These are phyloP conservation scores for Diaporthe citriasiana DNA, from an alignment of 2,329 filamentous ascomycete genomes.

Conservation along the genomic window DNA sequence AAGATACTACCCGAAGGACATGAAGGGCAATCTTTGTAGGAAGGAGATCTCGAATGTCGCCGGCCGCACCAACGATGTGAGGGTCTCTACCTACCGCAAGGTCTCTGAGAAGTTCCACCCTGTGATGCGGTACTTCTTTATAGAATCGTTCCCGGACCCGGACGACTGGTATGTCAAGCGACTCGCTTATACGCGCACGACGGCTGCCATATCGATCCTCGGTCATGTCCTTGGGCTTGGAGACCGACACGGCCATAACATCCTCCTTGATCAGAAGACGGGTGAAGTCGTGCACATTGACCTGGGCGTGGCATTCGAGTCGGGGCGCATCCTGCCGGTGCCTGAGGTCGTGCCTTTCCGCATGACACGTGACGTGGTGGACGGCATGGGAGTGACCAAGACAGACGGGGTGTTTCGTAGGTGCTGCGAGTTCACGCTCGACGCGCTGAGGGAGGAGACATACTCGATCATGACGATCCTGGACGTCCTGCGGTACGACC, in stretches of 20 bases:
- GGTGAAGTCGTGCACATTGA: conserved; percentile 98
- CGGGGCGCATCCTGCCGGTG: conserved; percentile 92
- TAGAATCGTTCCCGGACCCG: conserved; percentile 92
- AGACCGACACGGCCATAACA: conserved; percentile 97
- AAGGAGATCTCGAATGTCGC: conserved; percentile 84
- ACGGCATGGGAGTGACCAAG: conserved; percentile 95
- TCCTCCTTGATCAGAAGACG: conserved; percentile 88
- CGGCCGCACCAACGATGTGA: conserved; percentile 75
- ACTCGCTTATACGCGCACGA: conserved; percentile 92
- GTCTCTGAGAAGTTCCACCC: conserved; percentile 89
- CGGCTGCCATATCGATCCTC: conserved; percentile 94
- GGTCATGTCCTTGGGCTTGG: conserved; percentile 94
- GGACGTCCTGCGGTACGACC: conserved; percentile 98
- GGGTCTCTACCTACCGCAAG: conserved; percentile 81
- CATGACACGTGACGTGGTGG: conserved; percentile 92
- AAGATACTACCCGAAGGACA: conserved; percentile 86
- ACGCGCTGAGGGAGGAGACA: conserved; percentile 93
- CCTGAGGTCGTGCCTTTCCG: conserved; percentile 97
- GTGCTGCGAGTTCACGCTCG: conserved; percentile 98
- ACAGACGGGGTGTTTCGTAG: conserved; percentile 96
- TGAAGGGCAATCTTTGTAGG: conserved; percentile 81
- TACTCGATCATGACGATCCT: conserved; percentile 99
- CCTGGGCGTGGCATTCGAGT: conserved; percentile 96
- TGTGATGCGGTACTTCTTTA: conserved; percentile 96
- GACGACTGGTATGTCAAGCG: conserved; percentile 96